These are phyloP conservation scores for Hanseniaspora valbyensis DNA, from an alignment of 805 yeast species.

Conservation along the genomic window DNA sequence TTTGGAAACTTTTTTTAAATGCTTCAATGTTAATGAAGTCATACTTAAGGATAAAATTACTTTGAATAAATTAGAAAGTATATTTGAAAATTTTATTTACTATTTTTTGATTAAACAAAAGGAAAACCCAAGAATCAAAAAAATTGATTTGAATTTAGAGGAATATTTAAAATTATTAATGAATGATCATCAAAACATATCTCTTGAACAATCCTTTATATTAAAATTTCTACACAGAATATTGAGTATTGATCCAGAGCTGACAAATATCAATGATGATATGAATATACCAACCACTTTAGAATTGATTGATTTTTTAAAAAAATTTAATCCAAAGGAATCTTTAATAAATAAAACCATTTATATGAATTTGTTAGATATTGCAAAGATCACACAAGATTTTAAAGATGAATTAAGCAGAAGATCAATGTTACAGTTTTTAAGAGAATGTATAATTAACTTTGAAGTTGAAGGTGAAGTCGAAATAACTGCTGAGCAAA, in stretches of 20 bases:
- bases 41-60: background rate
- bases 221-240: conserved; percentile 2
- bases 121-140: background rate
- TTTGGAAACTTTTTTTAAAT: conserved; percentile 1
- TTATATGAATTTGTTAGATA: conserved; percentile 8
- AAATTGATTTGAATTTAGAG: background rate
- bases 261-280: background rate
- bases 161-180: background rate
- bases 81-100: conserved; percentile 3
- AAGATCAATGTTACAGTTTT: conserved; percentile 42
- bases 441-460: conserved; percentile 41
- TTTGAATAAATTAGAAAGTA: conserved; percentile 9
- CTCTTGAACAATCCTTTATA: conserved; percentile 5
- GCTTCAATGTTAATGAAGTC: background rate
- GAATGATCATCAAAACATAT: background rate
- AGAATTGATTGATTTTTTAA: conserved; percentile 8
- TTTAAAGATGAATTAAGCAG: conserved; percentile 69
- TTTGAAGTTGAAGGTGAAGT: conserved; percentile 37
- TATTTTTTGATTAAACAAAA: conserved; percentile 3
- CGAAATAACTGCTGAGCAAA: conserved; percentile 40
- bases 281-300: conserved; percentile 2
- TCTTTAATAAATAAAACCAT: background rate
- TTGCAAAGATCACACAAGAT: conserved; percentile 29
- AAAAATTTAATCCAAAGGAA: background rate
- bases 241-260: background rate